Evolutionary conservation across 345 rosid species (phyloP).

Genomic region (Salix suchowensis): DNA sequence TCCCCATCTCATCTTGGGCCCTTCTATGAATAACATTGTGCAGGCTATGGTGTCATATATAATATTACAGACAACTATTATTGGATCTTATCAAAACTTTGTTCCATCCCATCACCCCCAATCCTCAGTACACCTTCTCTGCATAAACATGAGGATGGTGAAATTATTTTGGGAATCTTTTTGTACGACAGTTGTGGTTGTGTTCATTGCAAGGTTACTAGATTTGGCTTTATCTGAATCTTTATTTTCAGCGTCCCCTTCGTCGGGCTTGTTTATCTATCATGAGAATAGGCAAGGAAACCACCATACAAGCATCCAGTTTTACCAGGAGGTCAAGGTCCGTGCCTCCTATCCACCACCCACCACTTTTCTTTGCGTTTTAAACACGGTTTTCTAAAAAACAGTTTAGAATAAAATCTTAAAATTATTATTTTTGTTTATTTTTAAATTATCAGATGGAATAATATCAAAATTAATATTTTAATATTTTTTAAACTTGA

Average conservation of each 20-base stretch:
- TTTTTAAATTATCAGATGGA: too few relatives aligned
- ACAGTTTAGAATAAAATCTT: too few relatives aligned
- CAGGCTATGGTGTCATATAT: background rate
- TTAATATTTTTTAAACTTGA: too few relatives aligned
- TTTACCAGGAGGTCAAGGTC: background rate
- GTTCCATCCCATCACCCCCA: conserved; percentile 5
- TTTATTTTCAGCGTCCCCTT: background rate
- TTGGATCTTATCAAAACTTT: background rate
- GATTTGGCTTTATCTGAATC: background rate
- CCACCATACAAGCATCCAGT: background rate
- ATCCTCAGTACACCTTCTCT: background rate
- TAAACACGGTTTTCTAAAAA: too few relatives aligned
- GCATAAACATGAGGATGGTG: too few relatives aligned
- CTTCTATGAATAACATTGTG: background rate
- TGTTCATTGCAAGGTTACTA: background rate
- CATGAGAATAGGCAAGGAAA: background rate
- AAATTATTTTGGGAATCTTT: background rate
- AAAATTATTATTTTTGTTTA: too few relatives aligned
- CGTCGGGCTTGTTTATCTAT: background rate
- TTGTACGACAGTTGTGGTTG: background rate
- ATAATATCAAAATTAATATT: too few relatives aligned
- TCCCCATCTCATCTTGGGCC: background rate
- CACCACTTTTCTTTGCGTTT: too few relatives aligned
- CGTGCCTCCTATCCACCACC: background rate
- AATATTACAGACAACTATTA: background rate